phyloP scores from a whole-genome alignment of 768 basidiomycete genomes.

The Lyophyllum shimeji region DNA sequence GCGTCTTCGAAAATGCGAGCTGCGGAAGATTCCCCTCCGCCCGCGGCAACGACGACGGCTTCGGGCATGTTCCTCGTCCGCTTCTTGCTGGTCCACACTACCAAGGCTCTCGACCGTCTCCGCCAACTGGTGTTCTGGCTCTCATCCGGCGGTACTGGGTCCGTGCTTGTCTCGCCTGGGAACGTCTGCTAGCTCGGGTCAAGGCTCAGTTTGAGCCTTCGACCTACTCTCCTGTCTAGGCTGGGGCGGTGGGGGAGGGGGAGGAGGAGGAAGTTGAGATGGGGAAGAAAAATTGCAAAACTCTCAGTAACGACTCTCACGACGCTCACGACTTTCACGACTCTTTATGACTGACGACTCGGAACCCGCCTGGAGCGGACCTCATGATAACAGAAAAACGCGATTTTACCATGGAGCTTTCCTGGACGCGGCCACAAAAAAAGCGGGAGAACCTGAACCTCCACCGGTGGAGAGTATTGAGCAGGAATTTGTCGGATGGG shows the following conservation, averaged over 20 bases:
- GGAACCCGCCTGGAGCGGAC: neutral
- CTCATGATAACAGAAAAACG: neutral
- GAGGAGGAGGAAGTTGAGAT: no score
- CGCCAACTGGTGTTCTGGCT: neutral
- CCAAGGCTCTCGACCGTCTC: neutral
- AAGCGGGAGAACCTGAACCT: neutral
- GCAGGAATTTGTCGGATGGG: neutral
- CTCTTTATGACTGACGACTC: neutral
- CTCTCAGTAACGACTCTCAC: neutral
- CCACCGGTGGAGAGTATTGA: neutral
- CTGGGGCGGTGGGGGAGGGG: neutral
- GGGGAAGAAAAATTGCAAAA: neutral
- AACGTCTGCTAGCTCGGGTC: neutral
- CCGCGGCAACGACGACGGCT: neutral
- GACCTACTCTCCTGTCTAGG: neutral
- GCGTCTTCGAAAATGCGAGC: neutral
- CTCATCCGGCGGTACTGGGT: neutral
- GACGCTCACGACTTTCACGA: neutral
- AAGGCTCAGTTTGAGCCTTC: neutral
- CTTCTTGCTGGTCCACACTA: slow-evolving; percentile 6
- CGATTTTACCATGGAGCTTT: neutral
- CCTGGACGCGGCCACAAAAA: neutral
- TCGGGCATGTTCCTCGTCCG: neutral
- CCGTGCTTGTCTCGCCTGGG: neutral
- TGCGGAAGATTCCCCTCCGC: neutral